Conservation (phyloP, 2,329 filamentous ascomycete species). For the Alternaria metachromatica region DNA sequence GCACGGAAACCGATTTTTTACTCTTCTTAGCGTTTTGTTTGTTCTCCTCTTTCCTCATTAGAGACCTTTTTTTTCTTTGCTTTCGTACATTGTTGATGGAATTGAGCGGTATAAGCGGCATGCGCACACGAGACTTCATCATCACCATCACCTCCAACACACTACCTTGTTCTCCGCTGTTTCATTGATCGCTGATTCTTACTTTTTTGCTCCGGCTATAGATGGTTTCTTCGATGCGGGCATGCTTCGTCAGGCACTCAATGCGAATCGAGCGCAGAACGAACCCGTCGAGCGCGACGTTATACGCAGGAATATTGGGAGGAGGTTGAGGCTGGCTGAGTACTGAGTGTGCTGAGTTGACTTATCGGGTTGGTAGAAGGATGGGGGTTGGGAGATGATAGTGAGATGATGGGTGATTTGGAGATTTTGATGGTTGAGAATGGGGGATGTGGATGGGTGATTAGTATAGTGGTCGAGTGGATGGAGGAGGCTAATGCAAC, state of each 20-base stretch:
- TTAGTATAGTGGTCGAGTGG: not conserved
- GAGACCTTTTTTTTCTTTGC: constrained; percentile 1
- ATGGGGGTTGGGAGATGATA: not conserved
- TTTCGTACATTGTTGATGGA: not conserved
- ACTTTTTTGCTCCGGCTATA: constrained; percentile 52
- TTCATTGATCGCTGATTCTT: constrained; percentile 19
- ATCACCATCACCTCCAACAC: not conserved
- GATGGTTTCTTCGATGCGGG: constrained; percentile 98
- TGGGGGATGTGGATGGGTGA: not conserved
- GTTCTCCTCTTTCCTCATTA: not conserved
- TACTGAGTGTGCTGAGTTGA: constrained; percentile 56
- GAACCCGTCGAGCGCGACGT: constrained; percentile 64
- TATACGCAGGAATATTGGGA: constrained; percentile 72
- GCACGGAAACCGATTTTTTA: constrained; percentile 29
- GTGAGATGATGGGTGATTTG: too few relatives aligned
- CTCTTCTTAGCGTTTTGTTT: constrained; percentile 12
- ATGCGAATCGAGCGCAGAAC: constrained; percentile 63
- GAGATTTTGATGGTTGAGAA: not conserved
- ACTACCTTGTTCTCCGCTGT: not conserved
- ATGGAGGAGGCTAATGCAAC: not conserved
- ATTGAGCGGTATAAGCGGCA: not conserved
- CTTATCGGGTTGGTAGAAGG: not conserved
- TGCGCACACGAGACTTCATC: constrained; percentile 4
- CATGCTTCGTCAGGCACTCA: constrained; percentile 88
- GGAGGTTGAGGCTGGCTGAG: constrained; percentile 74